These are phyloP conservation scores for Roridomyces roridus DNA, from an alignment of 768 basidiomycete species.

Conservation along the genomic window DNA sequence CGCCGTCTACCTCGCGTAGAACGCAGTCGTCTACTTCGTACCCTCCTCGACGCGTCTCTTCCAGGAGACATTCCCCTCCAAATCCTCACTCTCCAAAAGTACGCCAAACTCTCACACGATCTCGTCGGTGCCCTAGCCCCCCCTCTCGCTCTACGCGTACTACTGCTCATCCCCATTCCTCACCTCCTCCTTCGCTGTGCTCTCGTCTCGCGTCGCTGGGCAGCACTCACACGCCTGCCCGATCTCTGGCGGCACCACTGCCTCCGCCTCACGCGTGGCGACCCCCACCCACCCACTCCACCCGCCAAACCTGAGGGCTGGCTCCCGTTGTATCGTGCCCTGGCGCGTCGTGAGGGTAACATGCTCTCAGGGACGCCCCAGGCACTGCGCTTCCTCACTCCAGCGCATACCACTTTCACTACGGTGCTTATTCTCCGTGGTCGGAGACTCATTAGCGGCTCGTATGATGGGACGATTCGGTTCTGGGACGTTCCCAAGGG, in stretches of 20 bases:
- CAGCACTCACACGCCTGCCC: conserved; percentile 62
- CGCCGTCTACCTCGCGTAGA: conserved; percentile 20
- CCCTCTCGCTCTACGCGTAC: conserved; percentile 65
- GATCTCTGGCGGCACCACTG: conserved; percentile 82
- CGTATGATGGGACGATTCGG: conserved; percentile 90
- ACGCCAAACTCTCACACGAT: conserved; percentile 82
- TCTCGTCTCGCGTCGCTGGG: conserved; percentile 48
- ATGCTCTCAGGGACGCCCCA: conserved; percentile 80
- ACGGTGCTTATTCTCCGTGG: conserved; percentile 81
- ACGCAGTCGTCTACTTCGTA: conserved; percentile 24
- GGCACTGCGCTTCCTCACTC: conserved; percentile 71
- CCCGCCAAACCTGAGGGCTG: conserved; percentile 75
- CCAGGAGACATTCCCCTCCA: conserved; percentile 88
- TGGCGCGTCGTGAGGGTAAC: conserved; percentile 88
- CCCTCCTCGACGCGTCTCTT: conserved; percentile 13
- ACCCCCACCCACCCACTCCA: conserved; percentile 68
- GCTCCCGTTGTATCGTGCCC: conserved; percentile 77
- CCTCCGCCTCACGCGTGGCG: conserved; percentile 70
- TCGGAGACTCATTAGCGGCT: conserved; percentile 85
- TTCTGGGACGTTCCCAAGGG: conserved; percentile 85
- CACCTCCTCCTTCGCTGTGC: conserved; percentile 31
- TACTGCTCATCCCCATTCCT: conserved; percentile 50
- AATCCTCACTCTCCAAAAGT: conserved; percentile 85
- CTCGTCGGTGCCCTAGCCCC: conserved; percentile 76
- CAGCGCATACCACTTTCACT: conserved; percentile 86